Evolutionary conservation across 805 yeast genomes (phyloP).

Genomic region (Saturnispora bothae): DNA sequence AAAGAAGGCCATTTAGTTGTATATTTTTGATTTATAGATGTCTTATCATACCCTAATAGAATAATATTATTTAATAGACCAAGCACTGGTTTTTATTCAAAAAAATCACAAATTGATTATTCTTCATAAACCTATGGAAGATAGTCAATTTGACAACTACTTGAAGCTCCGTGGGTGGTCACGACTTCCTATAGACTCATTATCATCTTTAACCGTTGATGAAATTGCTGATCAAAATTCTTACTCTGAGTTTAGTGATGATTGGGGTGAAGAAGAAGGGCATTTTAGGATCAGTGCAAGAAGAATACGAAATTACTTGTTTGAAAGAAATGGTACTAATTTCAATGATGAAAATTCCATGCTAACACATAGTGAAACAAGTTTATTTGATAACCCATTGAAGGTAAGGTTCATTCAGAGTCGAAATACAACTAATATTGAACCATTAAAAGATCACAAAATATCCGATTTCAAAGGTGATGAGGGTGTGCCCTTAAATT

Average conservation of each 20-base stretch:
- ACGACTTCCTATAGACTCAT: background rate
- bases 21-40: too few relatives aligned
- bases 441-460: background rate
- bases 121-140: background rate
- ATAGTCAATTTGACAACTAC: slow-evolving; percentile 3
- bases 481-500: slow-evolving; percentile 6
- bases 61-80: too few relatives aligned
- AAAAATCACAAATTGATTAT: too few relatives aligned
- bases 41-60: too few relatives aligned
- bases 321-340: background rate
- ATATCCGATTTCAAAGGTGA: background rate
- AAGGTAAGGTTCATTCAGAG: too few relatives aligned
- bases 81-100: too few relatives aligned
- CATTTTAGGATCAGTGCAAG: slow-evolving; percentile 3
- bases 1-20: slow-evolving; percentile 10
- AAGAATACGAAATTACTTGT: slow-evolving; percentile 1
- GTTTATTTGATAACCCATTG: background rate
- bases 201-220: background rate
- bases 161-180: slow-evolving; percentile 4
- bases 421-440: background rate
- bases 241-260: background rate
- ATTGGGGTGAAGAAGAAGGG: slow-evolving; percentile 5
- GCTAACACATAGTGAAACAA: slow-evolving; percentile 1
- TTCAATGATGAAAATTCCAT: background rate
- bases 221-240: background rate